Percentiles rank a stretch among this genome's conserved stretches.
Evolutionary conservation across 2,329 filamentous ascomycete species (phyloP).

Genomic region (Clarireedia monteithiana): DNA sequence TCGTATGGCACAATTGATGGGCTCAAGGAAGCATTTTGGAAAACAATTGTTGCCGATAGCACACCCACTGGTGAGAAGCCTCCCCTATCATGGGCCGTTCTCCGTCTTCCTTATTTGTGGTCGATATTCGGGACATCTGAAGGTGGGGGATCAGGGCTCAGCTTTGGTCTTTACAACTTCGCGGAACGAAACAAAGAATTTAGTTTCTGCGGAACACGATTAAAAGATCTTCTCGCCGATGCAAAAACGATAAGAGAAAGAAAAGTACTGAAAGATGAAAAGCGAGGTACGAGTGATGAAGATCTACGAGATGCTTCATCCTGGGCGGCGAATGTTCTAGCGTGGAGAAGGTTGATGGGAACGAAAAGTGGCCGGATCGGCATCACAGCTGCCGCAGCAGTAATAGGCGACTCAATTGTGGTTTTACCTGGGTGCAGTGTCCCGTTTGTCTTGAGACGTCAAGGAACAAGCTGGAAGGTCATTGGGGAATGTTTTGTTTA

Average conservation of each 20-base stretch:
- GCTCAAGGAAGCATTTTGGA: constrained; percentile 6
- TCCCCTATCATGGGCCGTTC: constrained; percentile 2
- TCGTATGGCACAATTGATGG: background rate
- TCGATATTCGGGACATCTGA: background rate
- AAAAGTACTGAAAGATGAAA: background rate
- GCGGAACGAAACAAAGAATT: background rate
- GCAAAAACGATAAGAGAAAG: constrained; percentile 1
- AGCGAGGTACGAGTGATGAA: background rate
- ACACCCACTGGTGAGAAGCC: background rate
- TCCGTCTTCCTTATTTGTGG: background rate
- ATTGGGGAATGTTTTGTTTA: constrained; percentile 14
- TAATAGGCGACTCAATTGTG: background rate
- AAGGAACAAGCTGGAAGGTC: background rate
- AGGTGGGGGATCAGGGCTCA: background rate
- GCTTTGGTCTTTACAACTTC: background rate
- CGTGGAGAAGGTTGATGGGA: constrained; percentile 5
- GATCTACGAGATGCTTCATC: constrained; percentile 2
- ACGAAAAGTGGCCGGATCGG: background rate
- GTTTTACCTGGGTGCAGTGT: constrained; percentile 4
- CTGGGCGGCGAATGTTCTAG: constrained; percentile 5
- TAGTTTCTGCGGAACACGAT: background rate
- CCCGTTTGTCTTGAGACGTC: background rate
- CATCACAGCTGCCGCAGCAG: background rate
- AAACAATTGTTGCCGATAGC: background rate
- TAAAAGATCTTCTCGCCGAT: background rate